Evolutionary conservation across 2,329 filamentous ascomycete species (phyloP).

Genomic region (Decorospora gaudefroyi): DNA sequence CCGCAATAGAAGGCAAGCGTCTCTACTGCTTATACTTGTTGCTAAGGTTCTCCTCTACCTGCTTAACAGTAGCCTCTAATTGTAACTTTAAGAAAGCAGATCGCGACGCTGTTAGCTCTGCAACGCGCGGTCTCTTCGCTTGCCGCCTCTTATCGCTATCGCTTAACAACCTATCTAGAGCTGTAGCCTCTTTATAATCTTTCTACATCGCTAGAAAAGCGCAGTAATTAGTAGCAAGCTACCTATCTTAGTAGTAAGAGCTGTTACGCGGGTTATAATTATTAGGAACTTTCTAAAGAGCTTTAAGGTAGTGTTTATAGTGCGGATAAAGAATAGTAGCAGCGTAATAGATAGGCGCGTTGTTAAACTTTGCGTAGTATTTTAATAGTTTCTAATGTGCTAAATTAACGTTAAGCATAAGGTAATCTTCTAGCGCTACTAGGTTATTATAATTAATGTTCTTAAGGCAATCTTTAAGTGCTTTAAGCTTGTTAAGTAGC

Average conservation of each 20-base stretch:
- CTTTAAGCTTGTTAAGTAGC: slow-evolving; percentile 1
- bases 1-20: background rate
- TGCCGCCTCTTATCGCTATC: background rate
- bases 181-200: background rate
- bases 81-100: background rate
- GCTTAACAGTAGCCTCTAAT: background rate
- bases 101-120: background rate
- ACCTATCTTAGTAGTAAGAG: background rate
- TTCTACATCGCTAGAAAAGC: background rate
- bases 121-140: background rate
- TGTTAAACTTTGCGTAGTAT: no score
- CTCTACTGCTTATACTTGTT: background rate
- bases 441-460: slow-evolving; percentile 4
- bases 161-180: background rate
- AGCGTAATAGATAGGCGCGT: no score
- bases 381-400: background rate
- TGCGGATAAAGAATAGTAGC: no score
- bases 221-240: background rate
- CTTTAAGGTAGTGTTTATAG: slow-evolving; percentile 3
- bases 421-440: slow-evolving; percentile 3
- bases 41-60: background rate
- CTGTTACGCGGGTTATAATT: background rate
- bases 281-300: background rate
- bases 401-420: slow-evolving; percentile 4
- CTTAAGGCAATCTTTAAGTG: background rate